Base-by-base conservation (phyloP, 1,139 yeast genomes). In the Eremothecium gossypii region DNA sequence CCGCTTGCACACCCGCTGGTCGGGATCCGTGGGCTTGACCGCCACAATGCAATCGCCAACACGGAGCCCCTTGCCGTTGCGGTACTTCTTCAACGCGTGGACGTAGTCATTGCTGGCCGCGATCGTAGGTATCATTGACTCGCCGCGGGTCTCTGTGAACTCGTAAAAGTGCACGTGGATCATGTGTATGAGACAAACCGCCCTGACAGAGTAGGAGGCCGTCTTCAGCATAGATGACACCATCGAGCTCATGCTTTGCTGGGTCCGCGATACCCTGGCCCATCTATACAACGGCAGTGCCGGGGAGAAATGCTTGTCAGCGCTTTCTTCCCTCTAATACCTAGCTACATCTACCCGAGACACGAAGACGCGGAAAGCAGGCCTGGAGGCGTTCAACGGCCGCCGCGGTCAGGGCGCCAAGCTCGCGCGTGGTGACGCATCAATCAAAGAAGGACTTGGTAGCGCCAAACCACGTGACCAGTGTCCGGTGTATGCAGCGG, bases 21-120 rank as follows among this genome's bases (percentile, higher is more conserved):
- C 71, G 0, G 95, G 95, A 50, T 84, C 93, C 2, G 94, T 85
- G 1, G 98, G 98, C 59, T 93, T 91, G 30, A 75, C 67, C 1
- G 95, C 93, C 30, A 91, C 93, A 3, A 93, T 74, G 46, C 93
- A 73, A 58, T 91, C 98, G 0, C 99, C 99, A 49, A 83, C 77
- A 35, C 72, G 64, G 12, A 86, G 61, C 13, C 70, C 69, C 43
- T 81, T 65, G 2, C 68, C 68, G 33, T 63, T 51, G 39, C 55
- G 55, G 43, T 73, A 69, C 42, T 76, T 68, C 60, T 86, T 91
- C 51, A 79, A 69, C 2, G 86, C 84, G 53, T 84, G 84, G 5
- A 87, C 95, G 60, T 74, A 86, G 60, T 89, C 97, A 39, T 80
- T 76, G 20, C 74, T 66, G 23, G 79, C 76, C 47, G 81, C 79